These are phyloP conservation scores for Ganoderma lingzhi DNA, from an alignment of 1,284 basidiomycete species.

Conservation along the genomic window DNA sequence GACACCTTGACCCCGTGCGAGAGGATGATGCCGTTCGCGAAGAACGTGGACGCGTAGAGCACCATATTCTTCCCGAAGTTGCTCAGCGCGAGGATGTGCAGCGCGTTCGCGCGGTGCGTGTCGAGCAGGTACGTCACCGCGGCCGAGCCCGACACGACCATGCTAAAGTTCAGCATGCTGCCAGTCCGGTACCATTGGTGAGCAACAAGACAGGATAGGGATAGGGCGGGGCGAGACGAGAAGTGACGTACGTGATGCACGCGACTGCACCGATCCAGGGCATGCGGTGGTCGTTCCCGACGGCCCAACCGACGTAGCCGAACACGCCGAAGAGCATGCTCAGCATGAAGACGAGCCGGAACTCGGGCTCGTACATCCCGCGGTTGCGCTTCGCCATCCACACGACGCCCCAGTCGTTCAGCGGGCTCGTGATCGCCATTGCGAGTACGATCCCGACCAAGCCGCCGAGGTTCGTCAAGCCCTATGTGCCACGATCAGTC, in stretches of 20 bases:
- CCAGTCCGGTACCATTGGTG: constrained; percentile 21
- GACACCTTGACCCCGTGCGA: constrained; percentile 47
- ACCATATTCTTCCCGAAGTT: constrained; percentile 56
- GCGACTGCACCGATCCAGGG: constrained; percentile 54
- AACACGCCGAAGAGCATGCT: constrained; percentile 53
- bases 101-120: constrained; percentile 49
- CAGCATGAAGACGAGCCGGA: constrained; percentile 51
- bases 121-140: constrained; percentile 55
- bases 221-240: not conserved
- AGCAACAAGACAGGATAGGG: not conserved
- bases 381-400: constrained; percentile 51
- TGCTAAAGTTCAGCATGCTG: constrained; percentile 49
- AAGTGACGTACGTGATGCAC: constrained; percentile 45
- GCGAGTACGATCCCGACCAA: constrained; percentile 52
- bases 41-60: constrained; percentile 54
- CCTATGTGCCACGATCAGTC: too few species aligned
- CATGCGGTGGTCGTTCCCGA: constrained; percentile 50
- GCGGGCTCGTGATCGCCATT: constrained; percentile 47
- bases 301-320: constrained; percentile 57
- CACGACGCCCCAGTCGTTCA: constrained; percentile 53
- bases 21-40: constrained; percentile 53
- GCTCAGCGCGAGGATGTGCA: constrained; percentile 51
- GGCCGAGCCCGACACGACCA: constrained; percentile 50
- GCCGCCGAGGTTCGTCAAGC: constrained; percentile 53
- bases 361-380: constrained; percentile 57